Conservation (phyloP, 1,284 basidiomycete species). For the Termitomyces sp. region DNA sequence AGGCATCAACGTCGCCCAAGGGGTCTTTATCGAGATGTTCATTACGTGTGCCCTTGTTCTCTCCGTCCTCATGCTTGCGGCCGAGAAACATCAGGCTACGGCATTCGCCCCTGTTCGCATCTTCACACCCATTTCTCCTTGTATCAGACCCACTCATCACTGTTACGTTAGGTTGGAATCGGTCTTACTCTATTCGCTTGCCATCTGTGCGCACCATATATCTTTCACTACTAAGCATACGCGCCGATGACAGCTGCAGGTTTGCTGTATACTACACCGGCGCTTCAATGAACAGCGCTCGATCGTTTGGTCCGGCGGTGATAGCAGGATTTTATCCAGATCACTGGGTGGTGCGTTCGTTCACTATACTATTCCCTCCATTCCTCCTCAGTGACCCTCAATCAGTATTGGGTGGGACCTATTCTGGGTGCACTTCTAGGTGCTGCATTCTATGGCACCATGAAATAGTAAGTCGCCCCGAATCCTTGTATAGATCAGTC, state of each 20-base stretch:
- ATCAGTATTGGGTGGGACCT: conserved; percentile 59
- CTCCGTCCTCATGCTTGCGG: conserved; percentile 64
- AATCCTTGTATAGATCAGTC: background rate
- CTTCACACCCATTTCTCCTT: background rate
- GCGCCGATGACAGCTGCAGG: conserved; percentile 20
- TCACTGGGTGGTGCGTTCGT: conserved; percentile 60
- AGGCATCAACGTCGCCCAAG: conserved; percentile 48
- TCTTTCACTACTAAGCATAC: background rate
- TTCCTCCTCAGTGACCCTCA: conserved; percentile 1
- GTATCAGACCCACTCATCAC: conserved; percentile 1
- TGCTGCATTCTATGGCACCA: conserved; percentile 48
- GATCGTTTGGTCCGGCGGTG: conserved; percentile 72
- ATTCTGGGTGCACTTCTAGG: conserved; percentile 57
- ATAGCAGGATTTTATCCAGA: conserved; percentile 52
- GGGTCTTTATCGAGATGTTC: conserved; percentile 73
- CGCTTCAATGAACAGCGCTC: conserved; percentile 65
- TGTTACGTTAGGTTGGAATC: conserved; percentile 50
- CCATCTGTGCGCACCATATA: conserved; percentile 43
- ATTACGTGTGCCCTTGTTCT: conserved; percentile 56
- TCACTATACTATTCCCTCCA: background rate
- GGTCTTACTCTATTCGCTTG: conserved; percentile 65
- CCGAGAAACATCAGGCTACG: conserved; percentile 64
- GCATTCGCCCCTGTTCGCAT: conserved; percentile 61
- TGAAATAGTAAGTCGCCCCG: conserved; percentile 47
- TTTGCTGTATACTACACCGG: conserved; percentile 55